These are phyloP conservation scores for Allomyces arbusculus DNA, from an alignment of 192 early-diverging fungal genomes.

Conservation along the genomic window DNA sequence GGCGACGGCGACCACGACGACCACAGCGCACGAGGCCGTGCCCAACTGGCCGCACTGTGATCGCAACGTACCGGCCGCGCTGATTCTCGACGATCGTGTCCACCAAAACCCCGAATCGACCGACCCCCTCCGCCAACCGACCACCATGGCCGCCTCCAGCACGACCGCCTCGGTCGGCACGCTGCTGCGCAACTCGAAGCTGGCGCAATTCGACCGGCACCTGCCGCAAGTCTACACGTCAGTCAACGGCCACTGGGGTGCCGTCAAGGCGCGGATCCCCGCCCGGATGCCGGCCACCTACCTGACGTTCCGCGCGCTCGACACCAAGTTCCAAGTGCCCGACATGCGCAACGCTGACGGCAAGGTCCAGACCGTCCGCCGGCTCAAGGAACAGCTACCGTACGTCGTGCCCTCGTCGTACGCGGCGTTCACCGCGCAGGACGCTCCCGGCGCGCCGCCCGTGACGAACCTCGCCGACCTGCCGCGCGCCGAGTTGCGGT, in stretches of 20 bases:
- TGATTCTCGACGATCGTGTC: too few relatives aligned
- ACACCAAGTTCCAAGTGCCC: neutral
- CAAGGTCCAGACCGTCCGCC: neutral
- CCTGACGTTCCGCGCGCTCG: neutral
- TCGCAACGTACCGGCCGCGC: too few relatives aligned
- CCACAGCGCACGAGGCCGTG: too few relatives aligned
- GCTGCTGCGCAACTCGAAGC: neutral
- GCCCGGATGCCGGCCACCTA: neutral
- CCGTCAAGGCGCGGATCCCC: neutral
- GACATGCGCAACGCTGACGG: neutral
- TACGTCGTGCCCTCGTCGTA: neutral
- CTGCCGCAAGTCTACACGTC: neutral
- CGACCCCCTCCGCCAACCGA: too few relatives aligned
- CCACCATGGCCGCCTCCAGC: too few relatives aligned
- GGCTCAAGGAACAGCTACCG: neutral
- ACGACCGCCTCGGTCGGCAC: neutral
- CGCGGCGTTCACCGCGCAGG: neutral
- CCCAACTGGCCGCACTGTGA: too few relatives aligned
- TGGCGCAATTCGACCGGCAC: neutral
- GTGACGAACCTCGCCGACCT: neutral
- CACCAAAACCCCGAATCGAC: too few relatives aligned
- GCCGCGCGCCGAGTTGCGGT: neutral
- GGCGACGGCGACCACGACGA: too few relatives aligned
- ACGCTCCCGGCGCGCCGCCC: neutral
- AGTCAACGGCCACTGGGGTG: neutral